Percentiles rank a stretch among this genome's conserved stretches.
phyloP scores from a whole-genome alignment of 345 rosid genomes.

The Hirschfeldia incana region DNA sequence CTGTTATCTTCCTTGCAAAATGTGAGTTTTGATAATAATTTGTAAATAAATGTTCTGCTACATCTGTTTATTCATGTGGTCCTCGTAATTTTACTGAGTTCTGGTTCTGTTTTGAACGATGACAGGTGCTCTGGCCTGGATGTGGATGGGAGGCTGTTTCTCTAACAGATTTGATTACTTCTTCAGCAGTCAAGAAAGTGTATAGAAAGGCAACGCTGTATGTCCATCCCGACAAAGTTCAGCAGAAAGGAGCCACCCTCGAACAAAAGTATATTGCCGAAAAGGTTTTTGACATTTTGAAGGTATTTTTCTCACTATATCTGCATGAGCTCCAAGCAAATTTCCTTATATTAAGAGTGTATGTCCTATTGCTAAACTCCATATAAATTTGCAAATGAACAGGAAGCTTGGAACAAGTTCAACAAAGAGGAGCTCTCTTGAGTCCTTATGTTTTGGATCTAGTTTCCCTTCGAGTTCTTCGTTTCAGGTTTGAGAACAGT shows the following conservation, averaged over 20 bases:
- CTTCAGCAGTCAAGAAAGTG: conserved; percentile 81
- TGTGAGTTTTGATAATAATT: conserved; percentile 41
- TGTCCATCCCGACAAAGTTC: conserved; percentile 98
- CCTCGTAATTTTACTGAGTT: conserved; percentile 2
- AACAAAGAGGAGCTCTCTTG: conserved; percentile 43
- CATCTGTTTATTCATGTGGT: conserved; percentile 12
- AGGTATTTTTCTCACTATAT: conserved; percentile 51
- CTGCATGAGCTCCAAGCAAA: conserved; percentile 2
- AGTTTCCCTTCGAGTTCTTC: background rate
- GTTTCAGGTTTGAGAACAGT: conserved; percentile 20
- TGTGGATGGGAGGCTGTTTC: conserved; percentile 85
- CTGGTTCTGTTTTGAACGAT: conserved; percentile 9
- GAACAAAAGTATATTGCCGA: conserved; percentile 88
- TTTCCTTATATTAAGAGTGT: background rate
- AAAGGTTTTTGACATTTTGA: conserved; percentile 92
- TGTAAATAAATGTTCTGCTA: background rate
- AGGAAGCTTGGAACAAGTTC: conserved; percentile 50
- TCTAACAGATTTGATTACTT: conserved; percentile 82
- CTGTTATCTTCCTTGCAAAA: conserved; percentile 77
- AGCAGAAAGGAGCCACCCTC: conserved; percentile 90
- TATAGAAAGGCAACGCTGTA: conserved; percentile 78
- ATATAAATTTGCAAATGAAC: conserved; percentile 2
- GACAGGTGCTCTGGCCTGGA: conserved; percentile 91
- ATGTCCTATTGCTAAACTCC: background rate
- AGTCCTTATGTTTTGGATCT: conserved; percentile 7